Percentiles rank a stretch among this genome's conserved stretches.
These are phyloP conservation scores for Sarocladium strictum DNA, from an alignment of 2,329 filamentous ascomycete genomes.

Conservation along the genomic window DNA sequence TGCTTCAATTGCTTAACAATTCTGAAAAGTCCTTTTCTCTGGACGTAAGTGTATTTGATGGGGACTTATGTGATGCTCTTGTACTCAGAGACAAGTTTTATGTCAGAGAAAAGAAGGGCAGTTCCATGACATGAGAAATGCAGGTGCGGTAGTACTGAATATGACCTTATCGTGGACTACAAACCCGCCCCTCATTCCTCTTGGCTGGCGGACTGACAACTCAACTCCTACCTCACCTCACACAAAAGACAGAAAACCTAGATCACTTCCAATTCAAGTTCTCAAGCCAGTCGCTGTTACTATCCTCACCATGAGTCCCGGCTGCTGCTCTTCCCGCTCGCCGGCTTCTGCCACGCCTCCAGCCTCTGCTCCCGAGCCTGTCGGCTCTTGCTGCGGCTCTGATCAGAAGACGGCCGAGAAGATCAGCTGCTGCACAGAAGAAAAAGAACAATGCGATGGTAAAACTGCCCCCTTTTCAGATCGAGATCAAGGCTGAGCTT, in stretches of 20 bases:
- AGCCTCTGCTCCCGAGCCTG: neutral
- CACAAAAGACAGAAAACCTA: too few relatives aligned
- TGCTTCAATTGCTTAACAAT: neutral
- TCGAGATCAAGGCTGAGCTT: neutral
- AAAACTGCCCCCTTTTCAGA: neutral
- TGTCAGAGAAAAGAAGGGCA: neutral
- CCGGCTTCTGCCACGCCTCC: neutral
- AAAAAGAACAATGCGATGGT: neutral
- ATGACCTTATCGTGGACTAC: too few relatives aligned
- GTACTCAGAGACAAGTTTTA: too few relatives aligned
- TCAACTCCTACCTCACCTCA: neutral
- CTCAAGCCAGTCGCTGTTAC: too few relatives aligned
- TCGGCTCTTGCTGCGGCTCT: neutral
- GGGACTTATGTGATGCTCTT: too few relatives aligned
- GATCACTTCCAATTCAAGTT: too few relatives aligned
- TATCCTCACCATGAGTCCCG: slow-evolving; percentile 1
- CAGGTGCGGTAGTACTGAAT: too few relatives aligned
- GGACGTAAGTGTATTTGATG: too few relatives aligned
- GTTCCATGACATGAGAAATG: too few relatives aligned
- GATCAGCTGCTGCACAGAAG: neutral
- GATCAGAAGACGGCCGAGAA: neutral
- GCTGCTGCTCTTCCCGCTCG: neutral
- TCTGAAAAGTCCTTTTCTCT: too few relatives aligned
- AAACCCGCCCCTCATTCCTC: too few relatives aligned
- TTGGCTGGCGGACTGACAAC: too few relatives aligned